Conservation (phyloP, 768 basidiomycete genomes). For the Kwoniella sp. region DNA sequence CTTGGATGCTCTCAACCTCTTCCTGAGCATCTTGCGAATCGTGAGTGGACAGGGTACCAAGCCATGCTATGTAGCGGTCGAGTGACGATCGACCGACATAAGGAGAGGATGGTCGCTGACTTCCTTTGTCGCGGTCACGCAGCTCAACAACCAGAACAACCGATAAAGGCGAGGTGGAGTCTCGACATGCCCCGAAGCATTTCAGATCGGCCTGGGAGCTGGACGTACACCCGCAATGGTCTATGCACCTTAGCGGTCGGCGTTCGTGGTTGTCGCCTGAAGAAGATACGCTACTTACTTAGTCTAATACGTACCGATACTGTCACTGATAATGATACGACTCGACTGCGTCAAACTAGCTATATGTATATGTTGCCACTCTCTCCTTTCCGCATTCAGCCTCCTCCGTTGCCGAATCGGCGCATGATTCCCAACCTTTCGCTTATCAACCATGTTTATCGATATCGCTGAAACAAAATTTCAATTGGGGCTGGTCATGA, state of each 20-base stretch:
- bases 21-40: constrained; percentile 54
- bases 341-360: neutral
- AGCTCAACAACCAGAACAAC: constrained; percentile 47
- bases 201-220: neutral
- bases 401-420: neutral
- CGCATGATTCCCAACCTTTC: neutral
- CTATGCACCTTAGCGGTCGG: neutral
- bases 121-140: neutral
- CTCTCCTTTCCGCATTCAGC: neutral
- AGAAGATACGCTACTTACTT: no score
- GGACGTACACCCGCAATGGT: neutral
- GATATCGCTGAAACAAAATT: neutral
- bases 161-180: constrained; percentile 25
- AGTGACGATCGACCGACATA: no score
- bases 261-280: no score
- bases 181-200: neutral
- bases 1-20: constrained; percentile 71
- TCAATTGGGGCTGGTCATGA: constrained; percentile 8
- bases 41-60: constrained; percentile 38
- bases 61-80: no score
- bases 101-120: neutral
- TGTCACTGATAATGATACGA: neutral
- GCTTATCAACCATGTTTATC: neutral
- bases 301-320: neutral
- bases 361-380: constrained; percentile 12